A percentile compares a stretch with the other conserved stretches of the same genome.
These are phyloP conservation scores for Aspergillus avenaceus DNA, from an alignment of 495 filamentous ascomycete genomes.

Conservation along the genomic window DNA sequence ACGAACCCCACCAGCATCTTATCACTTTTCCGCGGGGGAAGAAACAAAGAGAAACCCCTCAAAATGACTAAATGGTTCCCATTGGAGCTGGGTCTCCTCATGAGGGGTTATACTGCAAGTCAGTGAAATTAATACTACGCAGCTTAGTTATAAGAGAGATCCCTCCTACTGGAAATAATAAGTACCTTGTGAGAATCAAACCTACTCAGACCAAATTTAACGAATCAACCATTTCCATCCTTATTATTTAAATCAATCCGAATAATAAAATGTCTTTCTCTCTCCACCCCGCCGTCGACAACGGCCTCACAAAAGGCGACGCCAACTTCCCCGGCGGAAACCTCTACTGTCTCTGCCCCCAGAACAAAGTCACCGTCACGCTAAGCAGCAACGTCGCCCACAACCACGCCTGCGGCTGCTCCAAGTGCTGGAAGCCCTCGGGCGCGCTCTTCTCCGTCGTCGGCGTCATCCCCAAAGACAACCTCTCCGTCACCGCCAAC, in stretches of 20 bases:
- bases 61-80: neutral
- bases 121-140: no score
- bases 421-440: conserved; percentile 59
- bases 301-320: conserved; percentile 44
- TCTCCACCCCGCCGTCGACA: conserved; percentile 57
- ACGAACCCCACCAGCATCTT: neutral
- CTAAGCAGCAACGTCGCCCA: conserved; percentile 51
- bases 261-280: conserved; percentile 21
- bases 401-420: conserved; percentile 64
- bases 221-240: neutral
- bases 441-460: conserved; percentile 57
- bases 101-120: neutral
- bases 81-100: conserved; percentile 2
- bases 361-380: conserved; percentile 46
- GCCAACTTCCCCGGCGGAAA: conserved; percentile 48
- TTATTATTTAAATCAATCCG: neutral
- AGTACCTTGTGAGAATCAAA: neutral
- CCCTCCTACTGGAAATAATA: no score
- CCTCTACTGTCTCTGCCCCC: conserved; percentile 50
- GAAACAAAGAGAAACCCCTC: neutral
- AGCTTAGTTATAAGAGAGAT: no score
- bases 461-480: conserved; percentile 46
- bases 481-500: conserved; percentile 46
- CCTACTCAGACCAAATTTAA: neutral
- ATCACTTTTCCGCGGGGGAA: neutral